Conservation (phyloP, 495 filamentous ascomycete genomes). For the Podospora australis region DNA sequence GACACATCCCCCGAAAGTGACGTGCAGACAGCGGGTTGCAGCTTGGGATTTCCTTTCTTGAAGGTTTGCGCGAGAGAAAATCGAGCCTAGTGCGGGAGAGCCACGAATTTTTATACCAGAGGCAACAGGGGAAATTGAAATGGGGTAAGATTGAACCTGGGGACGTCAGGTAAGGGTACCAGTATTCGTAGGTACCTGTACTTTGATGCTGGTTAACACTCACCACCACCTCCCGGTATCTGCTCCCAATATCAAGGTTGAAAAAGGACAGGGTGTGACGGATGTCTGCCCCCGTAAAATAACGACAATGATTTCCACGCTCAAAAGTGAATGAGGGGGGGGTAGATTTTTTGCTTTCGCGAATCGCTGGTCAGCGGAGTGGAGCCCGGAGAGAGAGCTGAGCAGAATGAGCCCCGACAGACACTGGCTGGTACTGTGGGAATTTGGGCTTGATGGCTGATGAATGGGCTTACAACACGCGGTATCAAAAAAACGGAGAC, state of each 20-base stretch:
- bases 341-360: not conserved
- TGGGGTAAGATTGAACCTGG: slow-evolving; percentile 16
- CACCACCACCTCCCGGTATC: not conserved
- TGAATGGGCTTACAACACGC: too few species aligned
- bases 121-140: slow-evolving; percentile 12
- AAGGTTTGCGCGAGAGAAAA: slow-evolving; percentile 25
- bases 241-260: not conserved
- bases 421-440: too few species aligned
- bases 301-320: not conserved
- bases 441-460: too few species aligned
- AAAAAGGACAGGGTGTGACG: too few species aligned
- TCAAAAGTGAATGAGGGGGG: not conserved
- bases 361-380: not conserved
- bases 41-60: not conserved
- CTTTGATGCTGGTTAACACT: not conserved
- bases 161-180: not conserved
- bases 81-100: slow-evolving; percentile 28
- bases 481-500: too few species aligned
- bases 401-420: not conserved
- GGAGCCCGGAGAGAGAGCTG: not conserved
- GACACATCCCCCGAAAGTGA: too few species aligned
- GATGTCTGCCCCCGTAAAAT: not conserved
- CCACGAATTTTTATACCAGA: slow-evolving; percentile 26
- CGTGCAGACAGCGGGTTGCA: not conserved
- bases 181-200: not conserved